These are phyloP conservation scores for Panicum virgatum DNA, from an alignment of 202 grass and related monocot genomes.

Conservation along the genomic window DNA sequence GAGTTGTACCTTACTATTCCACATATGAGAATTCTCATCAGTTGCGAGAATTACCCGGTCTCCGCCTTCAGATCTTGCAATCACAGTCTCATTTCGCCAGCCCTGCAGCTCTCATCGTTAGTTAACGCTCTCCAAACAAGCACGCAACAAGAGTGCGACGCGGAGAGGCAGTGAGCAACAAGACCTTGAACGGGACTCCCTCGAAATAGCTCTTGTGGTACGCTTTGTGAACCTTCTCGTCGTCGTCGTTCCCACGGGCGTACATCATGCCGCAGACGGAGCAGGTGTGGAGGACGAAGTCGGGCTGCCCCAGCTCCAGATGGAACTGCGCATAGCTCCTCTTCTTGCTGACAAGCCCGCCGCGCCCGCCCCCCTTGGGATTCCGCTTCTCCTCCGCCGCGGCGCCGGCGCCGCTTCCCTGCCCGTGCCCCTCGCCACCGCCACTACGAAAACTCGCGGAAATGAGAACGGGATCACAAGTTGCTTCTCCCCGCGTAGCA, in stretches of 20 bases:
- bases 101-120: slow-evolving; percentile 51
- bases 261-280: slow-evolving; percentile 80
- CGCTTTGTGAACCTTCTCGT: slow-evolving; percentile 78
- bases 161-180: not conserved
- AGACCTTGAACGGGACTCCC: slow-evolving; percentile 71
- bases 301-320: slow-evolving; percentile 81
- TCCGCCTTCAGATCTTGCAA: slow-evolving; percentile 38
- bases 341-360: slow-evolving; percentile 65
- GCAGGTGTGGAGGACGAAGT: slow-evolving; percentile 82
- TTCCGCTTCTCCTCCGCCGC: slow-evolving; percentile 16
- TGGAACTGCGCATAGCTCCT: slow-evolving; percentile 83
- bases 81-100: slow-evolving; percentile 71
- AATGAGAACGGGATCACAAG: not conserved
- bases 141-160: not conserved
- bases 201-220: slow-evolving; percentile 80
- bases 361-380: not conserved
- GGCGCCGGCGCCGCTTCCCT: not conserved
- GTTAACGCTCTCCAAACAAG: slow-evolving; percentile 6
- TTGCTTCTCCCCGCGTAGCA: not conserved
- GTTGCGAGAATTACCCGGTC: slow-evolving; percentile 55
- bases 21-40: slow-evolving; percentile 38
- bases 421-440: not conserved
- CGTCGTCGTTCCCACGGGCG: slow-evolving; percentile 64
- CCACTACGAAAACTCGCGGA: not conserved
- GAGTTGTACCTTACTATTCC: slow-evolving; percentile 62